Percentiles rank a stretch among this genome's conserved stretches.
Conservation (phyloP, 441 rosid genomes). For the Adansonia grandidieri region DNA sequence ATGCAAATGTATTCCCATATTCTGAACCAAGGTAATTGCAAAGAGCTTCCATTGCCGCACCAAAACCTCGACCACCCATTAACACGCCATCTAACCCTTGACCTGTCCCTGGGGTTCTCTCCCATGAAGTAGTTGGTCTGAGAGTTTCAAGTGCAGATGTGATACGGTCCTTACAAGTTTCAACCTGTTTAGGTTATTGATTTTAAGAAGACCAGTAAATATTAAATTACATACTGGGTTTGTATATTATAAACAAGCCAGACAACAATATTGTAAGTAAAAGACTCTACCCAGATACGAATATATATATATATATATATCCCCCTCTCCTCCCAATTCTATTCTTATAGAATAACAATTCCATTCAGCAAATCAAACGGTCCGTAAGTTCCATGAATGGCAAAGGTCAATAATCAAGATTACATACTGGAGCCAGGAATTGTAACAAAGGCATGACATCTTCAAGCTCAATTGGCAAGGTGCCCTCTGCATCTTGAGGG, state of each 20-base stretch:
- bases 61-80: constrained; percentile 99
- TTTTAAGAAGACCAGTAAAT: constrained; percentile 18
- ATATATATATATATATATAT: neutral
- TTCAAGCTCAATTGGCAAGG: constrained; percentile 75
- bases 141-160: constrained; percentile 94
- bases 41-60: constrained; percentile 94
- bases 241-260: constrained; percentile 15
- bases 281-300: constrained; percentile 6
- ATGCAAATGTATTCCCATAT: constrained; percentile 91
- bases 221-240: constrained; percentile 17
- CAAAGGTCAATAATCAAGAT: neutral
- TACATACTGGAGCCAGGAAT: constrained; percentile 86
- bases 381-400: neutral
- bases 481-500: constrained; percentile 74
- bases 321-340: neutral
- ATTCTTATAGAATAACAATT: neutral
- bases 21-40: constrained; percentile 94
- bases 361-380: neutral
- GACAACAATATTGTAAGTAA: constrained; percentile 25
- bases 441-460: constrained; percentile 93
- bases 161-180: constrained; percentile 88
- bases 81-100: constrained; percentile 87
- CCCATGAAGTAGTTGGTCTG: constrained; percentile 96
- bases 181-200: constrained; percentile 55
- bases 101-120: constrained; percentile 80